These are phyloP conservation scores for Beta macrorhiza DNA, from an alignment of 179 eudicot species.

Conservation along the genomic window DNA sequence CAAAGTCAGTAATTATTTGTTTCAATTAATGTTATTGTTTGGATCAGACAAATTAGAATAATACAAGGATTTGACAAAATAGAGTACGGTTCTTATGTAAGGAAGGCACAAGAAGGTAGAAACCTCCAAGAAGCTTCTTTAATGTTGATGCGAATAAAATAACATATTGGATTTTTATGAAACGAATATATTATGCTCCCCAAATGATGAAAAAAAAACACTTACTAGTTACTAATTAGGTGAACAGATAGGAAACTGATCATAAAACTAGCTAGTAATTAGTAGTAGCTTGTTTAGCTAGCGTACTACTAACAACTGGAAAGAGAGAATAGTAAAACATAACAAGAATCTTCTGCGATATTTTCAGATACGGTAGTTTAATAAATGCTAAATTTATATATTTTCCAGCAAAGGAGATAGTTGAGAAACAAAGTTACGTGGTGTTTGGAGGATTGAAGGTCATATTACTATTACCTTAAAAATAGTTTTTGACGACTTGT, in stretches of 20 bases:
- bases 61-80: neutral
- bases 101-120: neutral
- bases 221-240: neutral
- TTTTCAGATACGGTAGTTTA: neutral
- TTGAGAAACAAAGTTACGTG: conserved; percentile 7
- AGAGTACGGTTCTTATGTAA: neutral
- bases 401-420: neutral
- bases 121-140: conserved; percentile 22
- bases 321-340: neutral
- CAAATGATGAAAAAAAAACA: too few relatives aligned
- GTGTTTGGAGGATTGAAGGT: neutral
- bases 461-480: neutral
- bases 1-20: too few relatives aligned
- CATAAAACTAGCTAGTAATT: neutral
- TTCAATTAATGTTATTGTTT: neutral
- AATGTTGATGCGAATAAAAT: neutral
- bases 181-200: neutral
- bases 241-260: neutral
- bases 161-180: neutral
- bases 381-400: too few relatives aligned
- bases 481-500: neutral
- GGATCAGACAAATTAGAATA: neutral
- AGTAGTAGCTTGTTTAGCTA: neutral
- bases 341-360: neutral
- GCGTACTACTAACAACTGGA: neutral